Percentiles rank a stretch among this genome's conserved stretches.
These are phyloP conservation scores for Monosporascus sp. DNA, from an alignment of 2,329 filamentous ascomycete species.

Conservation along the genomic window DNA sequence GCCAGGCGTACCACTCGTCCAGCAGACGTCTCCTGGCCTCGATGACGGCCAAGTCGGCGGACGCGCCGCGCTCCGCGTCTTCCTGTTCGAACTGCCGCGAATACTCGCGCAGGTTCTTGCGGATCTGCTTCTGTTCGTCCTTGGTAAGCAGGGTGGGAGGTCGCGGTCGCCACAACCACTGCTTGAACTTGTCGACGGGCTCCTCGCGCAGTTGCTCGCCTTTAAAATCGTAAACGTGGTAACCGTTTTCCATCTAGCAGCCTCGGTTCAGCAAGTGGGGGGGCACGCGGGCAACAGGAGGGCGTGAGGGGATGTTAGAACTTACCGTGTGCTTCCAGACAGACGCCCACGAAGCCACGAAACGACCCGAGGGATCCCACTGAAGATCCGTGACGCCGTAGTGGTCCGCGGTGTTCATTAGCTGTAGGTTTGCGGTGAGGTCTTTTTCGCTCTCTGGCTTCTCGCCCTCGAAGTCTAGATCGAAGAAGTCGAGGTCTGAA, in stretches of 20 bases:
- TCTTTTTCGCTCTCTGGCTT: conserved; percentile 92
- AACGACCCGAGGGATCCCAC: conserved; percentile 95
- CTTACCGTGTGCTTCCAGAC: conserved; percentile 94
- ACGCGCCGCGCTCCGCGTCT: conserved; percentile 87
- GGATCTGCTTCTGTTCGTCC: conserved; percentile 95
- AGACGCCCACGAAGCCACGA: conserved; percentile 87
- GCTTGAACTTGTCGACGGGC: conserved; percentile 94
- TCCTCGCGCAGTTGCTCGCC: conserved; percentile 86
- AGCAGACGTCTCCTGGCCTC: conserved; percentile 78
- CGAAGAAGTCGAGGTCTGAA: conserved; percentile 95
- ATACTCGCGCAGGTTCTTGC: conserved; percentile 98
- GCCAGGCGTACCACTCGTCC: conserved; percentile 85
- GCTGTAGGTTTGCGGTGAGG: conserved; percentile 85
- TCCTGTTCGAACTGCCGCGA: conserved; percentile 91
- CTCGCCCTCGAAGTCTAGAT: conserved; percentile 96
- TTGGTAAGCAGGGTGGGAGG: conserved; percentile 87
- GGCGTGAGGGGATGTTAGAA: conserved; percentile 9
- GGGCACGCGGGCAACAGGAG: background rate
- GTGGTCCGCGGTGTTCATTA: conserved; percentile 91
- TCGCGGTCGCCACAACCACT: conserved; percentile 89
- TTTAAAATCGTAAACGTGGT: conserved; percentile 96
- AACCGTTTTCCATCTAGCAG: conserved; percentile 93
- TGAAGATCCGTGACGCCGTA: conserved; percentile 97
- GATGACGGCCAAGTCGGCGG: conserved; percentile 88
- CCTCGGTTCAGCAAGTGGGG: conserved; percentile 5